Percentiles rank a stretch among this genome's conserved stretches.
These are phyloP conservation scores for Marasmius fiardii DNA, from an alignment of 1,284 basidiomycete genomes.

Conservation along the genomic window DNA sequence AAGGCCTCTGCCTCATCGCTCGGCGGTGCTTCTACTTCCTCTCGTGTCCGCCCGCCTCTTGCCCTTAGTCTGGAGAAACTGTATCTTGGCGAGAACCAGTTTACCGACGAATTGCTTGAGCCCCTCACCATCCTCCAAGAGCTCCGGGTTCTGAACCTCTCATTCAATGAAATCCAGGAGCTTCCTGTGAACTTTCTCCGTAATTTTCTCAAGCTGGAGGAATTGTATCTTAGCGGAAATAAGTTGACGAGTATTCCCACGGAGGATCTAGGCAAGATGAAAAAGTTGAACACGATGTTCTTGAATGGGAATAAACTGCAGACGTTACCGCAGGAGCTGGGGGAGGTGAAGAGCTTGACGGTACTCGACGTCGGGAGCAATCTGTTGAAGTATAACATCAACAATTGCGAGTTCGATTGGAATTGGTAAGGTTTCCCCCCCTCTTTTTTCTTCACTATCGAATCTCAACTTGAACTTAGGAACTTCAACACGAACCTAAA, in stretches of 20 bases:
- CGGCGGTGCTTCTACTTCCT: conserved; percentile 28
- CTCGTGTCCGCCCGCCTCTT: conserved; percentile 49
- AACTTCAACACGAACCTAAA: conserved; percentile 94
- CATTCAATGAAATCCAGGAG: conserved; percentile 95
- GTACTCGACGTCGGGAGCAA: conserved; percentile 96
- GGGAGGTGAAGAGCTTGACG: conserved; percentile 77
- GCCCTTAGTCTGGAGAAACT: conserved; percentile 73
- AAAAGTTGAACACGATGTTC: conserved; percentile 72
- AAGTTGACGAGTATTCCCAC: conserved; percentile 87
- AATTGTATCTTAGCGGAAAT: conserved; percentile 94
- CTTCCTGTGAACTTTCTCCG: conserved; percentile 78
- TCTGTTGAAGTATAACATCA: conserved; percentile 94
- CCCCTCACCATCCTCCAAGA: conserved; percentile 74
- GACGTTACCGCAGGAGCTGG: conserved; percentile 89
- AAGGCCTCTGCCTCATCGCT: conserved; percentile 44
- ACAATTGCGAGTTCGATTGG: conserved; percentile 99
- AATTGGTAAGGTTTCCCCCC: conserved; percentile 74
- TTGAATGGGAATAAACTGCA: conserved; percentile 95
- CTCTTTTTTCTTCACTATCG: conserved; percentile 1
- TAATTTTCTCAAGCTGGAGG: conserved; percentile 67
- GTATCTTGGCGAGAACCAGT: conserved; percentile 87
- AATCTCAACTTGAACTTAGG: conserved; percentile 43
- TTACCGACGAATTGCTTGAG: conserved; percentile 82
- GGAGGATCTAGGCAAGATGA: conserved; percentile 78
- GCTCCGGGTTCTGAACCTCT: conserved; percentile 85